phyloP scores from a whole-genome alignment of 1,284 basidiomycete genomes.

The Puccinia novopanici region DNA sequence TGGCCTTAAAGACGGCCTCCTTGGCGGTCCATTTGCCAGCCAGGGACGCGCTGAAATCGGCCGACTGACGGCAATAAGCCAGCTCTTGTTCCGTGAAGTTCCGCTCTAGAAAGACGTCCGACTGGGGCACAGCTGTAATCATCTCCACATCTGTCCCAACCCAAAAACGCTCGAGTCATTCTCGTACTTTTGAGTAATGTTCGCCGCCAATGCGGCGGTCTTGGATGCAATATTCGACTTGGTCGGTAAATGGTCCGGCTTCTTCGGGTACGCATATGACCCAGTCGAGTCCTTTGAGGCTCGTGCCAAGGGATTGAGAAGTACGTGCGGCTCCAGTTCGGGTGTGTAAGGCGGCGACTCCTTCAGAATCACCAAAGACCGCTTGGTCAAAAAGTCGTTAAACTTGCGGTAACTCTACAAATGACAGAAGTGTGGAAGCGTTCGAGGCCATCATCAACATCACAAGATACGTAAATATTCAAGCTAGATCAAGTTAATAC shows the following conservation, averaged over 20 bases:
- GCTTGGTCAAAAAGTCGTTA: conserved; percentile 60
- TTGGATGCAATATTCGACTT: conserved; percentile 58
- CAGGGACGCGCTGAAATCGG: conserved; percentile 83
- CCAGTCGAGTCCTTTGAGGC: conserved; percentile 73
- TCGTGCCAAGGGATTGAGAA: conserved; percentile 90
- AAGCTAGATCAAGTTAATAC: conserved; percentile 65
- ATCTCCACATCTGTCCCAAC: conserved; percentile 66
- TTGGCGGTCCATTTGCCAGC: conserved; percentile 96
- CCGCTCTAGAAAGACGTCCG: conserved; percentile 73
- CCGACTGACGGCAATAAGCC: conserved; percentile 81
- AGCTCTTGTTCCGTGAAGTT: conserved; percentile 92
- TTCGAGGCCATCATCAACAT: not conserved
- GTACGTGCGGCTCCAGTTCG: conserved; percentile 82
- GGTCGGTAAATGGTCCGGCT: conserved; percentile 62
- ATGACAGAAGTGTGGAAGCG: not conserved
- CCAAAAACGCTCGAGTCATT: conserved; percentile 54
- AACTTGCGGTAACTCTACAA: conserved; percentile 73
- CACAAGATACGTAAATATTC: not conserved
- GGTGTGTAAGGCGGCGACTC: conserved; percentile 85
- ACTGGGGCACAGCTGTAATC: conserved; percentile 88
- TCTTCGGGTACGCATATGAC: conserved; percentile 75
- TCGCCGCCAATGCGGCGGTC: conserved; percentile 67
- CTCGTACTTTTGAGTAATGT: conserved; percentile 65
- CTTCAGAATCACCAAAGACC: conserved; percentile 82
- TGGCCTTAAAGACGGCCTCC: conserved; percentile 97